Evolutionary conservation across 1,284 basidiomycete genomes (phyloP).

Genomic region (Sanguinoderma infundibulare): DNA sequence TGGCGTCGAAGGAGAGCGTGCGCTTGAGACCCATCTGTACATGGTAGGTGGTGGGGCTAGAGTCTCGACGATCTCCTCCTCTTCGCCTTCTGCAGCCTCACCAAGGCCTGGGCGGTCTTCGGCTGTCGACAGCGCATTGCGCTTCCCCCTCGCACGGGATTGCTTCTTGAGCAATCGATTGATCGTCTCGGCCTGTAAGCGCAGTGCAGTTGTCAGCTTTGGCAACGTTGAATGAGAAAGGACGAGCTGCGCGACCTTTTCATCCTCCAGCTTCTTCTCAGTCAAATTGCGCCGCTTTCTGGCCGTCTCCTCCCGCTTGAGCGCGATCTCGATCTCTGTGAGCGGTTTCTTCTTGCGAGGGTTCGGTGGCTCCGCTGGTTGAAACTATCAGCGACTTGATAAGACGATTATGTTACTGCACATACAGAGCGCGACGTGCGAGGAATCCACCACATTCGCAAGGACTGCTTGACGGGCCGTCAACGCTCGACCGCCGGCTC

Average conservation of each 20-base stretch:
- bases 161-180: slow-evolving; percentile 91
- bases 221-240: background rate
- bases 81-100: slow-evolving; percentile 39
- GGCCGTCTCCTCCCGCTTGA: slow-evolving; percentile 85
- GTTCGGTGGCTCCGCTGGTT: slow-evolving; percentile 47
- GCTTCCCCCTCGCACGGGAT: slow-evolving; percentile 69
- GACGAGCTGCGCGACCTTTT: slow-evolving; percentile 63
- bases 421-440: slow-evolving; percentile 60
- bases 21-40: slow-evolving; percentile 67
- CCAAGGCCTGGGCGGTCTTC: slow-evolving; percentile 47
- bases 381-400: background rate
- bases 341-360: slow-evolving; percentile 75
- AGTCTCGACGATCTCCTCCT: slow-evolving; percentile 30
- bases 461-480: slow-evolving; percentile 77
- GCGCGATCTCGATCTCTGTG: slow-evolving; percentile 82
- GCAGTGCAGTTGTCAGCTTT: background rate
- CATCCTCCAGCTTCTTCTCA: slow-evolving; percentile 91
- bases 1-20: slow-evolving; percentile 30
- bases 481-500: slow-evolving; percentile 50
- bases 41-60: slow-evolving; percentile 46
- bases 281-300: slow-evolving; percentile 84
- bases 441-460: slow-evolving; percentile 65
- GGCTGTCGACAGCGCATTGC: slow-evolving; percentile 53
- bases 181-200: slow-evolving; percentile 77
- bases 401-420: background rate